A percentile compares a stretch with the other conserved stretches of the same genome.
phyloP scores from a whole-genome alignment of 2,329 filamentous ascomycete species.

The Simplicillium aogashimaense region DNA sequence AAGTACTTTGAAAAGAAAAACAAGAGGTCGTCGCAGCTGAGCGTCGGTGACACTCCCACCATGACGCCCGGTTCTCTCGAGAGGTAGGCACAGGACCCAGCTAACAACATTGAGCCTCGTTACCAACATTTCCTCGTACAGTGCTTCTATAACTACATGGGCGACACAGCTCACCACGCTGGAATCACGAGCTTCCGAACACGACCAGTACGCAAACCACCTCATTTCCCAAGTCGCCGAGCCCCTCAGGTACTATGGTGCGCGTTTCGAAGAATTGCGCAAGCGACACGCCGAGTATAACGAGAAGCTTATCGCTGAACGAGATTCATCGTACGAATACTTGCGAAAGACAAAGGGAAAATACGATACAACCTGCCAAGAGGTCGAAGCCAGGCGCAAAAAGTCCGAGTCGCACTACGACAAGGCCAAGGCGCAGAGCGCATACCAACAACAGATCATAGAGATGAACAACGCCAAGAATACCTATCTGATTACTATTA shows the following conservation, averaged over 20 bases:
- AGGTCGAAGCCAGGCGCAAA: conserved; percentile 88
- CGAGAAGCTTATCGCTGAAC: conserved; percentile 78
- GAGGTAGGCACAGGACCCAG: conserved; percentile 39
- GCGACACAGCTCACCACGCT: conserved; percentile 84
- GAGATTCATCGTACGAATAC: conserved; percentile 74
- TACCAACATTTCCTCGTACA: conserved; percentile 22
- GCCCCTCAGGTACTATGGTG: conserved; percentile 65
- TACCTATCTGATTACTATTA: conserved; percentile 92
- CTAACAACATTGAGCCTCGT: too few species aligned
- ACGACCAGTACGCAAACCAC: conserved; percentile 74
- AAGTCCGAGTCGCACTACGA: conserved; percentile 94
- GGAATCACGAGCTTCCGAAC: conserved; percentile 78
- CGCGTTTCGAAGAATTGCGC: conserved; percentile 80
- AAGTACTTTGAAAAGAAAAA: conserved; percentile 98
- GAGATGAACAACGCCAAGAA: conserved; percentile 99
- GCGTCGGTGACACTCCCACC: conserved; percentile 84
- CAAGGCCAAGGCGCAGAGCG: conserved; percentile 81
- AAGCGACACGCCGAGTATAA: conserved; percentile 88
- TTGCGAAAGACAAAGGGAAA: conserved; percentile 85
- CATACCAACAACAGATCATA: conserved; percentile 82
- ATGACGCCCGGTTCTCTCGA: conserved; percentile 95
- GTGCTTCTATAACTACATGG: conserved; percentile 95
- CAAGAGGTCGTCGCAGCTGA: conserved; percentile 76
- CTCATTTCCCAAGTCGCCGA: conserved; percentile 76
- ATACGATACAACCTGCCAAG: conserved; percentile 87